A percentile compares a stretch with the other conserved stretches of the same genome.
Evolutionary conservation across 352 stramenopile genomes (phyloP).

Genomic region (Phytophthora agathidicida): DNA sequence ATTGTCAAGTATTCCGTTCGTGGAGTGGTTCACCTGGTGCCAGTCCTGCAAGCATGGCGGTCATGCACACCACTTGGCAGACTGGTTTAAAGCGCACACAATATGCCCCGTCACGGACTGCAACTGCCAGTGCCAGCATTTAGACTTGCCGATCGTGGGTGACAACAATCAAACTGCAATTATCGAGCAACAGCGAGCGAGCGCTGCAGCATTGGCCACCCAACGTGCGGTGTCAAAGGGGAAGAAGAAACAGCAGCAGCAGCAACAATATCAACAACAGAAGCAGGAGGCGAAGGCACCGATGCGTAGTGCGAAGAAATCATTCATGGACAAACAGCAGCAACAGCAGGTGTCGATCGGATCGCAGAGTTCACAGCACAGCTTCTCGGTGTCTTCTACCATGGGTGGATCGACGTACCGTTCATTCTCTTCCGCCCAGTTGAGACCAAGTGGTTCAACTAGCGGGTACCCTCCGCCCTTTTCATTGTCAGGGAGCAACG

Average conservation of each 20-base stretch:
- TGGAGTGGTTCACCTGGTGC: slow-evolving; percentile 96
- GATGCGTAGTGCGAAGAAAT: slow-evolving; percentile 29
- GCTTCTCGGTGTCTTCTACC: slow-evolving; percentile 41
- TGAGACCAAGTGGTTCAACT: slow-evolving; percentile 30
- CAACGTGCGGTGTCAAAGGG: slow-evolving; percentile 30
- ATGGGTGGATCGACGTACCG: slow-evolving; percentile 38
- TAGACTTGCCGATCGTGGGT: slow-evolving; percentile 70
- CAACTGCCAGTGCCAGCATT: slow-evolving; percentile 89
- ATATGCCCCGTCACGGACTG: slow-evolving; percentile 94
- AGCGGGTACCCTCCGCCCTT: slow-evolving; percentile 42
- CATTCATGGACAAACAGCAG: slow-evolving; percentile 37
- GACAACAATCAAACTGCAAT: slow-evolving; percentile 56
- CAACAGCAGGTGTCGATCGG: slow-evolving; percentile 13
- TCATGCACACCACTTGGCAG: slow-evolving; percentile 93
- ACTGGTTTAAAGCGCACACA: slow-evolving; percentile 92
- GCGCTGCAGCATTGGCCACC: slow-evolving; percentile 24
- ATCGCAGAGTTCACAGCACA: slow-evolving; percentile 36
- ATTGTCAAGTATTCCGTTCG: slow-evolving; percentile 93
- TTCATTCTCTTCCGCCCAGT: slow-evolving; percentile 36
- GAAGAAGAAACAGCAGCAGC: slow-evolving; percentile 41
- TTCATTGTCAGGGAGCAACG: slow-evolving; percentile 41
- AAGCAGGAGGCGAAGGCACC: slow-evolving; percentile 29
- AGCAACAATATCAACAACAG: slow-evolving; percentile 22
- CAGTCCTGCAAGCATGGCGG: slow-evolving; percentile 91
- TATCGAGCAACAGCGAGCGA: slow-evolving; percentile 42